Percentiles rank a stretch among this genome's conserved stretches.
phyloP scores from a whole-genome alignment of 176 grass and related monocot species.

The Oryza brachyantha region DNA sequence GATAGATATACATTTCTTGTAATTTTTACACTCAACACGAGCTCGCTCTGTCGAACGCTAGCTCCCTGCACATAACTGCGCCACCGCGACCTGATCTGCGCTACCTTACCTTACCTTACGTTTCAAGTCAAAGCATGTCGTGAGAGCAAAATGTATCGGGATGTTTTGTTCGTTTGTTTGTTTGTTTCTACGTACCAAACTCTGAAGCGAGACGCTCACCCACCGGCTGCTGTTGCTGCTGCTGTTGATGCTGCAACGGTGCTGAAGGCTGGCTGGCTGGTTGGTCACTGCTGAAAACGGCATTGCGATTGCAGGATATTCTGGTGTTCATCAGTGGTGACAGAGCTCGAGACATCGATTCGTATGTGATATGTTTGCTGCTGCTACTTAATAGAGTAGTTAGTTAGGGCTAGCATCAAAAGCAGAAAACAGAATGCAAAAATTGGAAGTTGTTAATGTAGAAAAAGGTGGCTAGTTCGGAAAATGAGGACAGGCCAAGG shows the following conservation, averaged over 20 bases:
- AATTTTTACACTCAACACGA: background rate
- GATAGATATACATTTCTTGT: conserved; percentile 11
- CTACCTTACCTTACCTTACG: conserved; percentile 30
- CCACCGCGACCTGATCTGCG: background rate
- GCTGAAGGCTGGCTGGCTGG: too few relatives aligned
- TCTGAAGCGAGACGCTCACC: conserved; percentile 39
- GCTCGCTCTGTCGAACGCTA: background rate
- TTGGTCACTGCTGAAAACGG: background rate
- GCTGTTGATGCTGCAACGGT: too few relatives aligned
- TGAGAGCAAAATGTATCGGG: background rate
- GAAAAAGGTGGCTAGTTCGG: conserved; percentile 14
- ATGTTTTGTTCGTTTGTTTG: background rate
- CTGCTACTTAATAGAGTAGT: background rate
- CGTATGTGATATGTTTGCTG: background rate
- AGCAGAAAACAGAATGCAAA: background rate
- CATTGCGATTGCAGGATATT: background rate
- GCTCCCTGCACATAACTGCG: background rate
- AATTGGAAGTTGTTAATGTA: background rate
- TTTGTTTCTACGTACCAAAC: conserved; percentile 9
- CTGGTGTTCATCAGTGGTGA: background rate
- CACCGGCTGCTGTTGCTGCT: background rate
- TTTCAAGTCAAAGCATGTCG: conserved; percentile 46
- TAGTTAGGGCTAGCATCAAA: conserved; percentile 25
- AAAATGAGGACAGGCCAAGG: background rate
- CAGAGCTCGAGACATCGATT: conserved; percentile 4